Evolutionary conservation across 1,139 yeast genomes (phyloP).

Genomic region (Blastobotrys arbuscula): DNA sequence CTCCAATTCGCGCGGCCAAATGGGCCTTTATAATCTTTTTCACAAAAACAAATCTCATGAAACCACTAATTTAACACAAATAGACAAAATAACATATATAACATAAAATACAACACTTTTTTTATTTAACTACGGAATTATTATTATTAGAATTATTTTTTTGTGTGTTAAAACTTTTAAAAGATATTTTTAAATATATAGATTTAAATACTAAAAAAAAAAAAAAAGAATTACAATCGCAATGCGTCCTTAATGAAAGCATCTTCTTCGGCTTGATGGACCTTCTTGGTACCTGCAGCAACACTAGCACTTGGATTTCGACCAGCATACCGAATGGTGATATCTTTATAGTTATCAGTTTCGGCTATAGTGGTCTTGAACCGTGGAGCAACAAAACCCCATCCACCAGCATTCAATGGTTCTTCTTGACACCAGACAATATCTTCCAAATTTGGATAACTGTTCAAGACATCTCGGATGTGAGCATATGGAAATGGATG

Average conservation of each 20-base stretch:
- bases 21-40: no score
- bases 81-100: neutral
- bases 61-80: no score
- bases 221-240: constrained; percentile 23
- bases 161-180: constrained; percentile 1
- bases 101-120: neutral
- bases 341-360: constrained; percentile 59
- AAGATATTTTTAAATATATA: no score
- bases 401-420: constrained; percentile 96
- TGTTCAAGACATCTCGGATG: constrained; percentile 73
- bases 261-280: constrained; percentile 86
- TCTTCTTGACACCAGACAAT: constrained; percentile 98
- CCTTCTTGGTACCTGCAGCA: constrained; percentile 93
- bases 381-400: constrained; percentile 78
- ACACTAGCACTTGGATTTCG: constrained; percentile 98
- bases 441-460: constrained; percentile 80
- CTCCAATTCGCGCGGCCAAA: no score
- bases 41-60: no score
- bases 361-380: constrained; percentile 66
- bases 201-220: no score
- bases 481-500: constrained; percentile 99
- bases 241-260: constrained; percentile 79
- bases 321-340: constrained; percentile 78
- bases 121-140: neutral
- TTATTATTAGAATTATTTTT: neutral